Percentiles rank a stretch among this genome's conserved stretches.
These are phyloP conservation scores for Lactifluus hygrophoroides DNA, from an alignment of 768 basidiomycete species.

Conservation along the genomic window DNA sequence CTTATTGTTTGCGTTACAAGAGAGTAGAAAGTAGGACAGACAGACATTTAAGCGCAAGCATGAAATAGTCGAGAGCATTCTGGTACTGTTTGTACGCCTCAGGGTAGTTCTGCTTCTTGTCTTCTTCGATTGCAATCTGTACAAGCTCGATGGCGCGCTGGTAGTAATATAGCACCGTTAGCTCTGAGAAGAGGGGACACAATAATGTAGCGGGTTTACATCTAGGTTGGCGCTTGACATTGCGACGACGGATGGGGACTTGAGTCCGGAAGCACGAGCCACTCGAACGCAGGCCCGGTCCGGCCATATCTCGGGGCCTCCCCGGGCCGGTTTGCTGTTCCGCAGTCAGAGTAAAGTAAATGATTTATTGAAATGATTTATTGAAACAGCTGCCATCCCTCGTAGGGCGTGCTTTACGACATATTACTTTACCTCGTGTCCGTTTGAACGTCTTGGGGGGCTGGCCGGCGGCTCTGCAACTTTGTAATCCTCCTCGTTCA, in stretches of 20 bases:
- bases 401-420: not conserved
- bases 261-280: too few species aligned
- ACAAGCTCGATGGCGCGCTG: slow-evolving; percentile 86
- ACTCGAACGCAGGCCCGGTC: not conserved
- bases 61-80: slow-evolving; percentile 96
- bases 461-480: too few species aligned
- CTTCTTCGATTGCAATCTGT: slow-evolving; percentile 87
- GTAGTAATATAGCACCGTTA: not conserved
- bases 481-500: not conserved
- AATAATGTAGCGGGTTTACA: not conserved
- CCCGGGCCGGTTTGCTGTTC: too few species aligned
- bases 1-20: not conserved
- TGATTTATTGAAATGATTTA: too few species aligned
- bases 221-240: slow-evolving; percentile 17
- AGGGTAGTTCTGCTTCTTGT: slow-evolving; percentile 85
- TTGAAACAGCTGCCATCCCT: too few species aligned
- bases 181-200: not conserved
- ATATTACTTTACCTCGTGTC: too few species aligned
- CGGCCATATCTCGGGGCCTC: not conserved
- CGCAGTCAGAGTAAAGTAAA: too few species aligned
- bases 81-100: slow-evolving; percentile 94
- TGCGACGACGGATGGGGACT: not conserved
- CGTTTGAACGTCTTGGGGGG: too few species aligned
- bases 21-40: slow-evolving; percentile 6
- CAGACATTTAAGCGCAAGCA: slow-evolving; percentile 92